Conservation (phyloP, 139 green algal species). For the Volvox africanus region DNA sequence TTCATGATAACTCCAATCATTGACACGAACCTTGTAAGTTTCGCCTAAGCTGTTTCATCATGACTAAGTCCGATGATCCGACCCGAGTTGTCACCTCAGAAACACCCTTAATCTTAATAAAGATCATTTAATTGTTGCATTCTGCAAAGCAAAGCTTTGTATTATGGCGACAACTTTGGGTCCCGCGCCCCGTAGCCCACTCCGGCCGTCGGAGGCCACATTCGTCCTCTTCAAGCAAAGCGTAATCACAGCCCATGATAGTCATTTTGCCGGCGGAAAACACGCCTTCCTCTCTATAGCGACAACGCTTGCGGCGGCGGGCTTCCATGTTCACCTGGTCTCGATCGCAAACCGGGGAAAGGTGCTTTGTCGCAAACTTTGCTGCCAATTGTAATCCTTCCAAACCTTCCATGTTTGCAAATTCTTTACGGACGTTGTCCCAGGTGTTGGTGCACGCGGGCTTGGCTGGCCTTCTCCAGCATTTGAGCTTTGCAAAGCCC, state of each 20-base stretch:
- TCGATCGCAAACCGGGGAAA: slow-evolving; percentile 2
- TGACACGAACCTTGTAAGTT: no score
- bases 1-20: no score
- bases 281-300: slow-evolving; percentile 55
- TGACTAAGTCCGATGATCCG: no score
- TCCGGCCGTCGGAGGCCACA: background rate
- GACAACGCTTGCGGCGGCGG: background rate
- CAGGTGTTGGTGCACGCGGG: slow-evolving; percentile 37
- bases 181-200: background rate
- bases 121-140: no score
- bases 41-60: no score
- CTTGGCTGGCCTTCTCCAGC: background rate
- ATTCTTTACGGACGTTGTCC: background rate
- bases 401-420: background rate
- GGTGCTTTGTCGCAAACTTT: background rate
- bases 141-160: no score
- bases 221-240: slow-evolving; percentile 51
- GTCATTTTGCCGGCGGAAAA: slow-evolving; percentile 57
- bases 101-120: no score
- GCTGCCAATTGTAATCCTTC: background rate
- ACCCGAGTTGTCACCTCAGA: no score
- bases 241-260: slow-evolving; percentile 25
- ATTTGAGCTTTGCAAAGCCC: background rate
- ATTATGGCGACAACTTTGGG: no score
- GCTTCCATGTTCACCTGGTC: slow-evolving; percentile 22